These are phyloP conservation scores for Colletotrichum gigasporum DNA, from an alignment of 2,329 filamentous ascomycete species.

Conservation along the genomic window DNA sequence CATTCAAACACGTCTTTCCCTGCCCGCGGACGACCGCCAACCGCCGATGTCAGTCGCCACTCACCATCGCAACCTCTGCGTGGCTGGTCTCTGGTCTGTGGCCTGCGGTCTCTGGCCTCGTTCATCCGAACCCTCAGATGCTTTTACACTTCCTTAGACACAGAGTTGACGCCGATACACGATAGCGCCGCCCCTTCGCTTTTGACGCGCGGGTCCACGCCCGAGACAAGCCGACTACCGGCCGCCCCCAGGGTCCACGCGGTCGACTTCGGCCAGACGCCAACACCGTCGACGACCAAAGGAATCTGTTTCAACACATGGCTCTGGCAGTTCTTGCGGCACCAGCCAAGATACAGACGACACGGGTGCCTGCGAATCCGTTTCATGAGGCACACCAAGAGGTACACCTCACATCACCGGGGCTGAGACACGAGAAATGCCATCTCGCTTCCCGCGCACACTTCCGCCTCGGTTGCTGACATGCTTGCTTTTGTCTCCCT, in stretches of 20 bases:
- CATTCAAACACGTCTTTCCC: no score
- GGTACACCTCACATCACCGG: neutral
- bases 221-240: conserved; percentile 13
- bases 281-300: neutral
- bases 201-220: conserved; percentile 12
- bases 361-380: neutral
- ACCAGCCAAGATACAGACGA: neutral
- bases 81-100: neutral
- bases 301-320: neutral
- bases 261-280: neutral
- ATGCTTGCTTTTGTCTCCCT: conserved; percentile 13
- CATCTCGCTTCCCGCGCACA: conserved; percentile 13
- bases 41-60: neutral
- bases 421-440: conserved; percentile 16
- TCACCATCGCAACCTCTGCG: neutral
- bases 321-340: neutral
- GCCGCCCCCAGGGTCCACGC: neutral
- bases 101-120: neutral
- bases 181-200: conserved; percentile 12
- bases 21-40: neutral
- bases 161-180: conserved; percentile 21
- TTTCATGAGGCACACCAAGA: neutral
- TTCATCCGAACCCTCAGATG: conserved; percentile 3
- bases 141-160: neutral
- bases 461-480: neutral